phyloP scores from a whole-genome alignment of 768 basidiomycete genomes.

The Cystofilobasidium bisporidii region DNA sequence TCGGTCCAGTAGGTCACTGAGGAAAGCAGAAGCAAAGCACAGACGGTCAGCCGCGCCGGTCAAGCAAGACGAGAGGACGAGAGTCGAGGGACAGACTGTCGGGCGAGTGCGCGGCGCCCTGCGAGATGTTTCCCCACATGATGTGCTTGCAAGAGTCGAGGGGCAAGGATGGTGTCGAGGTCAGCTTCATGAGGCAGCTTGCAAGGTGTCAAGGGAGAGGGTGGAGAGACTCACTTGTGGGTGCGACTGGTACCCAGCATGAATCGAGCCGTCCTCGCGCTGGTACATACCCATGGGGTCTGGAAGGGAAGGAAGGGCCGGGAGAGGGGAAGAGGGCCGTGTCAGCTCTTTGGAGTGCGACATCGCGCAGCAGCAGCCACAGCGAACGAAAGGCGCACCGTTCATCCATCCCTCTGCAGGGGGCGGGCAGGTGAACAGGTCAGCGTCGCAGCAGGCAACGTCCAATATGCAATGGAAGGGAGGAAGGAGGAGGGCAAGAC shows the following conservation, averaged over 20 bases:
- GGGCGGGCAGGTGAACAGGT: no score
- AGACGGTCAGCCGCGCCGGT: neutral
- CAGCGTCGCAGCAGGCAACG: no score
- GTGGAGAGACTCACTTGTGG: slow-evolving; percentile 16
- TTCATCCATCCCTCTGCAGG: slow-evolving; percentile 31
- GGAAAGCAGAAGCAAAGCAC: no score
- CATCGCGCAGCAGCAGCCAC: no score
- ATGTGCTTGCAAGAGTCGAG: slow-evolving; percentile 29
- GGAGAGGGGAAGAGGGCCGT: neutral
- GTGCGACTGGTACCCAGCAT: slow-evolving; percentile 31
- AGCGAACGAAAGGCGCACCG: slow-evolving; percentile 7
- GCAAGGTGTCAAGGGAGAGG: no score
- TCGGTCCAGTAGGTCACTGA: slow-evolving; percentile 1
- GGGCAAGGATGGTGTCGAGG: neutral
- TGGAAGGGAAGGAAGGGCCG: neutral
- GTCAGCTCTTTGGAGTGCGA: neutral
- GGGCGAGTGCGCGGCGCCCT: slow-evolving; percentile 8
- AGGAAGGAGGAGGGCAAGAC: neutral
- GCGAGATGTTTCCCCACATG: slow-evolving; percentile 29
- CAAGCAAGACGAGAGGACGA: neutral
- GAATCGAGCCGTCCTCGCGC: slow-evolving; percentile 29
- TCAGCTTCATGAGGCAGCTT: no score
- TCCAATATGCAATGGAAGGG: neutral
- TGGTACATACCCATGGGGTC: slow-evolving; percentile 30
- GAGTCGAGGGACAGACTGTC: neutral